These are phyloP conservation scores for Verticillium klebahnii DNA, from an alignment of 2,329 filamentous ascomycete species.

Conservation along the genomic window DNA sequence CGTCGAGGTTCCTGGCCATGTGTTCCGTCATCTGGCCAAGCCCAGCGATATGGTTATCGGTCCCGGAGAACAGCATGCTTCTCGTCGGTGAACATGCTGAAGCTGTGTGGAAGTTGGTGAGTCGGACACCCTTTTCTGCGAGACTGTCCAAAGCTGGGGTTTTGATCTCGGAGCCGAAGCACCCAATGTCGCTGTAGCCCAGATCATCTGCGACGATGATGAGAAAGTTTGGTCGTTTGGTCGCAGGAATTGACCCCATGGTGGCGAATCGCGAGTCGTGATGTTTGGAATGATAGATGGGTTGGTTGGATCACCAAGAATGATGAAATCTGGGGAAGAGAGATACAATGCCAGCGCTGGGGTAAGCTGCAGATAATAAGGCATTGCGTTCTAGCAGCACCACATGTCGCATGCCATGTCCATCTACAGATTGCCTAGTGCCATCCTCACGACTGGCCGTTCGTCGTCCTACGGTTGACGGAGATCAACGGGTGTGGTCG, in stretches of 20 bases:
- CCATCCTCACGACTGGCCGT: too few relatives aligned
- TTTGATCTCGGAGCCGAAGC: slow-evolving; percentile 26
- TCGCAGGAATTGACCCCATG: slow-evolving; percentile 3
- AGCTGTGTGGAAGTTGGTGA: slow-evolving; percentile 55
- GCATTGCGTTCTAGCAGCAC: too few relatives aligned
- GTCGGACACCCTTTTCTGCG: slow-evolving; percentile 41
- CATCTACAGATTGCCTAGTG: too few relatives aligned
- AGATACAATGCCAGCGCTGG: too few relatives aligned
- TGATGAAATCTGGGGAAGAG: too few relatives aligned
- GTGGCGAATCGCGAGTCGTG: not conserved
- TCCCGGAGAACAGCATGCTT: slow-evolving; percentile 57
- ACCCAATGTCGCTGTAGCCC: slow-evolving; percentile 24
- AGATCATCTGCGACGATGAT: slow-evolving; percentile 29
- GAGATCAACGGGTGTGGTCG: too few relatives aligned
- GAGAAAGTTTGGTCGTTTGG: slow-evolving; percentile 23
- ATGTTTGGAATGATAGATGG: too few relatives aligned
- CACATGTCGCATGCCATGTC: too few relatives aligned
- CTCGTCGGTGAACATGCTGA: slow-evolving; percentile 54
- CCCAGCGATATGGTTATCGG: slow-evolving; percentile 50
- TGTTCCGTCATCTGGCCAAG: slow-evolving; percentile 49
- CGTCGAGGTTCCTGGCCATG: slow-evolving; percentile 3
- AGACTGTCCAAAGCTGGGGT: slow-evolving; percentile 31
- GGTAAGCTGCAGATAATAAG: too few relatives aligned
- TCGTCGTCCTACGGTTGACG: too few relatives aligned
- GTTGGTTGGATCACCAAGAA: too few relatives aligned